Percentiles rank a stretch among this genome's conserved stretches.
phyloP scores from a whole-genome alignment of 169 alveolate genomes.

The Babesia bigemina region DNA sequence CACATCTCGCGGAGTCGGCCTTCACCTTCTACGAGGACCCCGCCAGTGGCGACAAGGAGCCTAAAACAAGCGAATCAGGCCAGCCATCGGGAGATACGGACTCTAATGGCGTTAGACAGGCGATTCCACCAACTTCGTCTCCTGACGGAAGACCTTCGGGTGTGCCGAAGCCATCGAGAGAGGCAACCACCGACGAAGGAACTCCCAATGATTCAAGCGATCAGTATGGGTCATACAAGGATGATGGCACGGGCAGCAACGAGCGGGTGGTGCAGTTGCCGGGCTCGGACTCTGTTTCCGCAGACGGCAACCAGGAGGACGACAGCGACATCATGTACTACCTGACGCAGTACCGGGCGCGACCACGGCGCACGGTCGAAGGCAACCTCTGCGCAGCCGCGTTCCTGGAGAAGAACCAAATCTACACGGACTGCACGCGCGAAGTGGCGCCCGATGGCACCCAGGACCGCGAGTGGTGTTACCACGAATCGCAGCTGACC shows the following conservation, averaged over 20 bases:
- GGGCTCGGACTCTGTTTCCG: slow-evolving; percentile 6
- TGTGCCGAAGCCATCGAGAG: not conserved
- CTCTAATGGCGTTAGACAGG: slow-evolving; percentile 41
- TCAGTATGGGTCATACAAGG: not conserved
- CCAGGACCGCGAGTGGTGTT: slow-evolving; percentile 88
- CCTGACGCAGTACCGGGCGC: slow-evolving; percentile 84
- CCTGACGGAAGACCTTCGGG: not conserved
- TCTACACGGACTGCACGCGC: slow-evolving; percentile 87
- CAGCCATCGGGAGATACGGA: slow-evolving; percentile 7
- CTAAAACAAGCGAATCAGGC: not conserved
- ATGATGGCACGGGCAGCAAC: not conserved
- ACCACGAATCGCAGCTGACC: slow-evolving; percentile 87
- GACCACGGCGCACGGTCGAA: slow-evolving; percentile 84
- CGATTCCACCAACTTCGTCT: slow-evolving; percentile 3
- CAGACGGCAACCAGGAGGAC: slow-evolving; percentile 31
- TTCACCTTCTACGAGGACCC: slow-evolving; percentile 33
- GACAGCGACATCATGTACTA: slow-evolving; percentile 66
- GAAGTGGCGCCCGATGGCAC: slow-evolving; percentile 90
- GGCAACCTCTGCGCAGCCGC: slow-evolving; percentile 90
- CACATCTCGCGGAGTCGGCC: slow-evolving; percentile 10
- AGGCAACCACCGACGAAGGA: too few species aligned
- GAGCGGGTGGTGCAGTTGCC: slow-evolving; percentile 13
- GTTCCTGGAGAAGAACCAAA: slow-evolving; percentile 85
- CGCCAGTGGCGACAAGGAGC: not conserved
- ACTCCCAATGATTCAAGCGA: too few species aligned